These are phyloP conservation scores for Fusarium mundagurra DNA, from an alignment of 2,329 filamentous ascomycete genomes.

Conservation along the genomic window DNA sequence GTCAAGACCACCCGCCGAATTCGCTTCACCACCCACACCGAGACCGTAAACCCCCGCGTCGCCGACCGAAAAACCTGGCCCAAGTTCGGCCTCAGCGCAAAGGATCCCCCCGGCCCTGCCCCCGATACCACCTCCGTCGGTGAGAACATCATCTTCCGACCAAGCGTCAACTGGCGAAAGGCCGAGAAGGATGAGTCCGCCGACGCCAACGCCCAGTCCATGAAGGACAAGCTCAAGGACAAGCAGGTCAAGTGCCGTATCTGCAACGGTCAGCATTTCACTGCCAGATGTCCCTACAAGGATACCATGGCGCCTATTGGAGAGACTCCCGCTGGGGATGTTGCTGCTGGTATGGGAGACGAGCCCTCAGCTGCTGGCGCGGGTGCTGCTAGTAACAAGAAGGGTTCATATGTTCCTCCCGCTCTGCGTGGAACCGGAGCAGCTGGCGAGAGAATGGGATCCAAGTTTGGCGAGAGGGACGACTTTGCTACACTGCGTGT, in stretches of 20 bases:
- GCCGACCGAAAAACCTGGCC: constrained; percentile 92
- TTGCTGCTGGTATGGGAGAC: constrained; percentile 65
- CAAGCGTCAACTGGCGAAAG: constrained; percentile 92
- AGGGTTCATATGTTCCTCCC: constrained; percentile 91
- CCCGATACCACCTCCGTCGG: constrained; percentile 91
- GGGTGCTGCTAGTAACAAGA: constrained; percentile 57
- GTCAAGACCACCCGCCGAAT: constrained; percentile 97
- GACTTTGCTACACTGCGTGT: constrained; percentile 96
- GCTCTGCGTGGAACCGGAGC: constrained; percentile 79
- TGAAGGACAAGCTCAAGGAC: constrained; percentile 90
- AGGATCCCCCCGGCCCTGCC: constrained; percentile 83
- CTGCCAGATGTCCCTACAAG: constrained; percentile 98
- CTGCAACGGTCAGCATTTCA: constrained; percentile 99
- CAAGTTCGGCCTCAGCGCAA: constrained; percentile 93
- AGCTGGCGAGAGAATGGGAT: constrained; percentile 83
- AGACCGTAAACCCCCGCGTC: constrained; percentile 95
- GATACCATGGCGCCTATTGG: constrained; percentile 96
- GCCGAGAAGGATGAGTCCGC: constrained; percentile 84
- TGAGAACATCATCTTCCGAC: constrained; percentile 98
- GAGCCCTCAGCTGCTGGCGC: constrained; percentile 58
- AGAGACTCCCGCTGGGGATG: constrained; percentile 64
- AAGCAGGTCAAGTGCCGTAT: constrained; percentile 99
- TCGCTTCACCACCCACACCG: constrained; percentile 89
- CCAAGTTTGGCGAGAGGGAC: constrained; percentile 93
- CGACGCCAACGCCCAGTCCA: constrained; percentile 75